These are phyloP conservation scores for Stromatinia cepivora DNA, from an alignment of 2,329 filamentous ascomycete genomes.

Conservation along the genomic window DNA sequence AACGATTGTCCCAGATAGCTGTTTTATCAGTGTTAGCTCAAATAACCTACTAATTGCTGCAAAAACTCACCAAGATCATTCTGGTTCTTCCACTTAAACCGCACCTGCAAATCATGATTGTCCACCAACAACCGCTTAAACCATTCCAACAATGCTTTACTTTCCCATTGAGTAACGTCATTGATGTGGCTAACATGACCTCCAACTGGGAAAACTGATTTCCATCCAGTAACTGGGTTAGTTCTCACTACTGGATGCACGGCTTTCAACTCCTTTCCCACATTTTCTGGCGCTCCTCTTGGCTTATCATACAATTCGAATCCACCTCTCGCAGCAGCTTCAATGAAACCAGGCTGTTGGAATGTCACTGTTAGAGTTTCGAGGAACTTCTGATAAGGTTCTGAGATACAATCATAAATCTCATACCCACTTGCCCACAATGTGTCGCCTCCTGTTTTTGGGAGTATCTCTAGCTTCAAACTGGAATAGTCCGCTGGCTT, in stretches of 20 bases:
- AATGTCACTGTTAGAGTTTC: conserved; percentile 58
- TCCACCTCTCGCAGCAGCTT: conserved; percentile 48
- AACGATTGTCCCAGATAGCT: conserved; percentile 59
- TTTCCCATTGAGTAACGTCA: conserved; percentile 51
- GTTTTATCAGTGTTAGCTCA: not conserved
- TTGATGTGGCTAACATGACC: conserved; percentile 54
- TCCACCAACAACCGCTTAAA: conserved; percentile 52
- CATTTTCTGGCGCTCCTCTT: conserved; percentile 53
- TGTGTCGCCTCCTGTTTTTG: conserved; percentile 57
- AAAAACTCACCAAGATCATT: conserved; percentile 38
- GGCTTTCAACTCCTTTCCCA: conserved; percentile 50
- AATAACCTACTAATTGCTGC: too few species aligned
- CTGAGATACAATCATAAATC: conserved; percentile 63
- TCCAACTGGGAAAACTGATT: conserved; percentile 54
- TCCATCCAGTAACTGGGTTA: conserved; percentile 60
- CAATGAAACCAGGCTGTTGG: conserved; percentile 51
- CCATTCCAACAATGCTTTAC: conserved; percentile 51
- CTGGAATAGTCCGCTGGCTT: conserved; percentile 62
- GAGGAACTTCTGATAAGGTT: conserved; percentile 57
- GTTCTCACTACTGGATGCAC: conserved; percentile 57
- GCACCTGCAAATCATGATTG: conserved; percentile 59
- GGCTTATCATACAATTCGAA: conserved; percentile 49
- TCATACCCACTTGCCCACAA: conserved; percentile 70
- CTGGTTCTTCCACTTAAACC: conserved; percentile 41
- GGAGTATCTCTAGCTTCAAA: conserved; percentile 57